These are phyloP conservation scores for Botrytis medusae DNA, from an alignment of 2,329 filamentous ascomycete species.

Conservation along the genomic window DNA sequence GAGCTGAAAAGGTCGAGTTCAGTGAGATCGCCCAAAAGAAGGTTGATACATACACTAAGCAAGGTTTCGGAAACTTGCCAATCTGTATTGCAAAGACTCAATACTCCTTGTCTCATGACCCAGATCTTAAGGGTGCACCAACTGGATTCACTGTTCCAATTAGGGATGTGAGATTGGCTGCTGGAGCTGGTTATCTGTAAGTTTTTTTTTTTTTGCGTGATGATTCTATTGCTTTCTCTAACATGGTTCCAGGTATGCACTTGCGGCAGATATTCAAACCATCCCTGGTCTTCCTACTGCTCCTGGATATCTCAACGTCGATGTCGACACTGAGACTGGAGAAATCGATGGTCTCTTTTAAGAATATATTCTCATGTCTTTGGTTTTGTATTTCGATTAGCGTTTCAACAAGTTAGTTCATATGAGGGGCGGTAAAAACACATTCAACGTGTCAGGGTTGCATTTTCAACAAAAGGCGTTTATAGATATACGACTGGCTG, in stretches of 20 bases:
- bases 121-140: constrained; percentile 90
- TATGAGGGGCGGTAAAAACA: constrained; percentile 10
- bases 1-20: constrained; percentile 85
- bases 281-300: constrained; percentile 95
- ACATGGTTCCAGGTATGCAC: constrained; percentile 65
- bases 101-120: constrained; percentile 92
- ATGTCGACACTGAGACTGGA: constrained; percentile 77
- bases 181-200: constrained; percentile 88
- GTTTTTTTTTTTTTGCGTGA: constrained; percentile 41
- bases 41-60: constrained; percentile 89
- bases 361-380: constrained; percentile 16
- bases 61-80: constrained; percentile 88
- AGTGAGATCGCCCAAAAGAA: constrained; percentile 94
- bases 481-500: constrained; percentile 12
- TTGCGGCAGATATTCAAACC: constrained; percentile 97
- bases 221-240: constrained; percentile 36
- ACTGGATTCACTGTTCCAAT: constrained; percentile 94
- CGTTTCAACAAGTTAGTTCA: constrained; percentile 22
- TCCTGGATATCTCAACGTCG: constrained; percentile 92
- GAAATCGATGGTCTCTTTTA: constrained; percentile 91
- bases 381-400: constrained; percentile 14
- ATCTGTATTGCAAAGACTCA: constrained; percentile 99
- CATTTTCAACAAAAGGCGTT: constrained; percentile 24
- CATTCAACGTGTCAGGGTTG: constrained; percentile 23
- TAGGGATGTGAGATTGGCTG: constrained; percentile 88